phyloP scores from a whole-genome alignment of 805 yeast genomes.

The Yarrowia porcina region DNA sequence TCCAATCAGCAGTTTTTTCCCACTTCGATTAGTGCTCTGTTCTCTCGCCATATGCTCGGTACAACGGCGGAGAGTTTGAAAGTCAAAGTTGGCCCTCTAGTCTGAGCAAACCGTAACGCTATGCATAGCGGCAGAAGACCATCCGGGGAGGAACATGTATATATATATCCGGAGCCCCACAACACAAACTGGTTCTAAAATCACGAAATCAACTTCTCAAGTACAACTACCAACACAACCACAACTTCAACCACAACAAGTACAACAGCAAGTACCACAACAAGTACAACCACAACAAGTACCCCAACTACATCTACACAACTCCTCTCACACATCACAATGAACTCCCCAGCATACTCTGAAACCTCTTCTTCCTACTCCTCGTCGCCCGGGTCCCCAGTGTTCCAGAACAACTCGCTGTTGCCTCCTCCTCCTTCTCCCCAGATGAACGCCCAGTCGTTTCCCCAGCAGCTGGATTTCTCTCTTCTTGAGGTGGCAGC shows the following conservation, averaged over 20 bases:
- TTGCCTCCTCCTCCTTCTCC: conserved; percentile 25
- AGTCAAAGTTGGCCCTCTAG: neutral
- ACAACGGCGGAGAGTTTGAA: conserved; percentile 12
- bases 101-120: neutral
- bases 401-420: neutral
- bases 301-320: neutral
- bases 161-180: neutral
- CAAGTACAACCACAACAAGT: neutral
- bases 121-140: conserved; percentile 21
- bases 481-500: conserved; percentile 39
- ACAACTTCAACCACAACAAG: no score
- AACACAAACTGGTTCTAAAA: neutral
- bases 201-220: neutral
- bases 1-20: no score
- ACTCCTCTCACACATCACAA: neutral
- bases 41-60: neutral
- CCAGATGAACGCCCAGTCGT: conserved; percentile 2
- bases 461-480: conserved; percentile 26
- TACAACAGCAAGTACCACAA: no score
- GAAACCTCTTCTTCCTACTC: neutral
- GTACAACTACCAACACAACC: neutral
- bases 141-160: conserved; percentile 16
- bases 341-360: conserved; percentile 25
- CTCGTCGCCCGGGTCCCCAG: neutral
- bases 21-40: no score